Percentiles rank a stretch among this genome's conserved stretches.
Conservation (phyloP, 305 asterid genomes). For the Rubia tinctorum region DNA sequence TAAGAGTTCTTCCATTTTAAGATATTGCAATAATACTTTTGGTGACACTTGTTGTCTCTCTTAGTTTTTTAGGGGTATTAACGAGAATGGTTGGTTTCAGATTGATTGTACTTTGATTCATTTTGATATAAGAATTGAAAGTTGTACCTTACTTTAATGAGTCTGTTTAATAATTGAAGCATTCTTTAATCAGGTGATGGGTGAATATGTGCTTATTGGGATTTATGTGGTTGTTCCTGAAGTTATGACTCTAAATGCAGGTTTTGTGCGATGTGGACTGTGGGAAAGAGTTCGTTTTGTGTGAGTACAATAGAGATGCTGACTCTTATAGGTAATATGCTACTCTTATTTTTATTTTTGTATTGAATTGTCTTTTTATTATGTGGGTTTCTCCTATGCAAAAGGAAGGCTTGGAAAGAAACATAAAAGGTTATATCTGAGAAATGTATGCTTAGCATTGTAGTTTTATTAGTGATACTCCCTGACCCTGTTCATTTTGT, state of each 20-base stretch:
- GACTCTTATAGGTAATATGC: conserved; percentile 81
- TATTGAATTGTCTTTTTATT: neutral
- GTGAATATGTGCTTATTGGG: neutral
- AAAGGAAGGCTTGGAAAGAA: neutral
- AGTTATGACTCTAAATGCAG: conserved; percentile 33
- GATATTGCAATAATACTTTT: neutral
- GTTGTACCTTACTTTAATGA: neutral
- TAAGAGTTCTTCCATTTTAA: neutral
- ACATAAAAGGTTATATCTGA: no score
- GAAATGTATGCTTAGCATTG: no score
- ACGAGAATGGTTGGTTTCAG: neutral
- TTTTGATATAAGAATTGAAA: no score
- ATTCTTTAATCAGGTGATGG: neutral
- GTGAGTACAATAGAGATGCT: conserved; percentile 98
- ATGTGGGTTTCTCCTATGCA: neutral
- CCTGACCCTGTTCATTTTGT: no score
- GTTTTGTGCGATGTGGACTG: conserved; percentile 71
- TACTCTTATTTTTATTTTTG: neutral
- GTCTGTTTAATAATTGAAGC: neutral
- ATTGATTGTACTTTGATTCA: neutral
- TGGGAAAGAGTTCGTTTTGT: conserved; percentile 85
- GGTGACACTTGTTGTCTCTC: neutral
- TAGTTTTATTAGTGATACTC: neutral
- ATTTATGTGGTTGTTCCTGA: neutral
- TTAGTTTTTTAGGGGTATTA: neutral